phyloP scores from a whole-genome alignment of 2,329 filamentous ascomycete genomes.

The Botrytis medusae region DNA sequence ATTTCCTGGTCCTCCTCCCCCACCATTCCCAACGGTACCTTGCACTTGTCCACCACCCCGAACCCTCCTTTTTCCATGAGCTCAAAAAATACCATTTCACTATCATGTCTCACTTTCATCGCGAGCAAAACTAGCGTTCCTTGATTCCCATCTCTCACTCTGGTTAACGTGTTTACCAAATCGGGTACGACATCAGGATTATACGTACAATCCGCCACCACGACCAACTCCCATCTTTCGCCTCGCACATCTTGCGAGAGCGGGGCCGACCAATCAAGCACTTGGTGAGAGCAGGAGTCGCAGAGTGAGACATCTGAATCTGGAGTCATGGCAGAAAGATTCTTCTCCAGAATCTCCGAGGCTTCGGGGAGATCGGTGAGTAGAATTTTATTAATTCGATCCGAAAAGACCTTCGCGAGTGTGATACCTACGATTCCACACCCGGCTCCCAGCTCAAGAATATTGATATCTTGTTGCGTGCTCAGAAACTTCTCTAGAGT shows the following conservation, averaged over 20 bases:
- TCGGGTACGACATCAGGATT: slow-evolving; percentile 66
- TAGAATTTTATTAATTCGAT: slow-evolving; percentile 45
- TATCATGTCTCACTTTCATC: slow-evolving; percentile 66
- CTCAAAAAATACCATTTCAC: slow-evolving; percentile 65
- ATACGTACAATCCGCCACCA: slow-evolving; percentile 73
- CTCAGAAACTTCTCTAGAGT: slow-evolving; percentile 25
- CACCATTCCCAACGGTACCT: slow-evolving; percentile 30
- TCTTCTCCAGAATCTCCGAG: slow-evolving; percentile 57
- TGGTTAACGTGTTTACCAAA: slow-evolving; percentile 57
- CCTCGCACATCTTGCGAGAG: slow-evolving; percentile 41
- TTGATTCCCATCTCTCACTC: slow-evolving; percentile 24
- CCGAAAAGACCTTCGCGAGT: slow-evolving; percentile 45
- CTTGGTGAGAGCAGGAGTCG: slow-evolving; percentile 41
- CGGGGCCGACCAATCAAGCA: slow-evolving; percentile 63
- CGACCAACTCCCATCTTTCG: slow-evolving; percentile 54
- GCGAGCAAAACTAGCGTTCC: slow-evolving; percentile 51
- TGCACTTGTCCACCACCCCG: slow-evolving; percentile 27
- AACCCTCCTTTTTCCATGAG: slow-evolving; percentile 48
- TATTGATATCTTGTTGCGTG: slow-evolving; percentile 42
- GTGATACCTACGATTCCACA: slow-evolving; percentile 68
- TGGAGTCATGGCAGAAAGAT: slow-evolving; percentile 39
- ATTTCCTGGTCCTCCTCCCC: slow-evolving; percentile 36
- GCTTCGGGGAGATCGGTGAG: slow-evolving; percentile 68
- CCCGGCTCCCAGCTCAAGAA: slow-evolving; percentile 66
- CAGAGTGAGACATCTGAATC: background rate